Conservation (phyloP, 352 stramenopile species). For the Globisporangium nagaii region DNA sequence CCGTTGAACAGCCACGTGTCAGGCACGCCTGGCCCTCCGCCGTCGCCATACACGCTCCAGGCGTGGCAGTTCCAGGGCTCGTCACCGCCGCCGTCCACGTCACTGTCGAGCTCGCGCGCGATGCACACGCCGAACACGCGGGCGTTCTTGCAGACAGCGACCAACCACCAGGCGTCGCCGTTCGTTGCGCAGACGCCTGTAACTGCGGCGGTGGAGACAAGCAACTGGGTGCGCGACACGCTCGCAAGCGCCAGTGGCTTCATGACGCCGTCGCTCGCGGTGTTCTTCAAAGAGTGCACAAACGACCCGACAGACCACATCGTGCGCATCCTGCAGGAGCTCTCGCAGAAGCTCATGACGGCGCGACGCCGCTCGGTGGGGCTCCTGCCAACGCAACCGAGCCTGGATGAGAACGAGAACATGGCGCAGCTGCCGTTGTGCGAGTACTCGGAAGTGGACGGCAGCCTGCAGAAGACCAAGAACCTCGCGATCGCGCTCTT, state of each 20-base stretch:
- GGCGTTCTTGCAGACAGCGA: conserved; percentile 17
- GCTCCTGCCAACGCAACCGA: not conserved
- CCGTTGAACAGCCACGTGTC: not conserved
- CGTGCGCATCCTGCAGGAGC: conserved; percentile 35
- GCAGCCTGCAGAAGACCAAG: conserved; percentile 69
- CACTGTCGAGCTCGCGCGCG: conserved; percentile 10
- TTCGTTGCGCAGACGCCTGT: conserved; percentile 61
- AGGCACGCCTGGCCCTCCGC: conserved; percentile 12
- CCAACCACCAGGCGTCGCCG: conserved; percentile 35
- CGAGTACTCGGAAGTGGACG: conserved; percentile 55
- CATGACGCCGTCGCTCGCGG: conserved; percentile 39
- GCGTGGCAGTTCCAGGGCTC: conserved; percentile 73
- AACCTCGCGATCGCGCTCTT: conserved; percentile 66
- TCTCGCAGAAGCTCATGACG: conserved; percentile 43
- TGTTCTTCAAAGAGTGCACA: conserved; percentile 56
- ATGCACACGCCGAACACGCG: conserved; percentile 26
- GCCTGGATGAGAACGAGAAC: conserved; percentile 8
- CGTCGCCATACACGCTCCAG: conserved; percentile 40
- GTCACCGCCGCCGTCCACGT: conserved; percentile 30
- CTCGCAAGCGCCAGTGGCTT: conserved; percentile 22
- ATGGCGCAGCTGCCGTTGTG: not conserved
- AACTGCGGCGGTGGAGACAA: conserved; percentile 75
- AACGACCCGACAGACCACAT: conserved; percentile 56
- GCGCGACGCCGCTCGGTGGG: conserved; percentile 20
- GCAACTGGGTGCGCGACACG: conserved; percentile 73